Conservation (phyloP, 345 rosid species). For the Brassica carinata region DNA sequence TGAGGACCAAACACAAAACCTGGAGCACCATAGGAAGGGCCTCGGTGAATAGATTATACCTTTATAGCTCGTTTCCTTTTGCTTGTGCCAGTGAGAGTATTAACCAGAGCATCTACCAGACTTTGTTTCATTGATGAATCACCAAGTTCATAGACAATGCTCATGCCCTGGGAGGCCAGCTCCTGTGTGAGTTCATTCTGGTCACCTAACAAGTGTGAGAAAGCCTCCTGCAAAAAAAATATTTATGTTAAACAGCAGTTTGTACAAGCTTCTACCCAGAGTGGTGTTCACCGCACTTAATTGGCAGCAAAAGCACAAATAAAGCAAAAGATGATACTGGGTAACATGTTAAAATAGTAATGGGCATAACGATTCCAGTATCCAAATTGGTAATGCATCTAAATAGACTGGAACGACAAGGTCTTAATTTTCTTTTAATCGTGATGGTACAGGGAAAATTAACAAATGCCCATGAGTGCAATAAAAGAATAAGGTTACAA, state of each 20-base stretch:
- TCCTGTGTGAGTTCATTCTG: conserved; percentile 97
- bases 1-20: conserved; percentile 25
- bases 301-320: neutral
- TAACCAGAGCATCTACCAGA: conserved; percentile 86
- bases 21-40: conserved; percentile 33
- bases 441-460: conserved; percentile 14
- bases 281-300: conserved; percentile 3
- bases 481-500: conserved; percentile 3
- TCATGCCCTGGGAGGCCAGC: conserved; percentile 98
- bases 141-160: conserved; percentile 94
- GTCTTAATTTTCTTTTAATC: conserved; percentile 9
- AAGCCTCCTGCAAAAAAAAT: conserved; percentile 72
- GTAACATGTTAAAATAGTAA: neutral
- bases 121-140: conserved; percentile 82
- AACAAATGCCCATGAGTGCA: neutral
- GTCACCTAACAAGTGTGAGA: conserved; percentile 87
- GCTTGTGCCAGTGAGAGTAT: conserved; percentile 89
- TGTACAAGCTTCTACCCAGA: conserved; percentile 22
- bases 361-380: neutral
- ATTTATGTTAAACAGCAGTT: conserved; percentile 21
- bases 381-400: conserved; percentile 29
- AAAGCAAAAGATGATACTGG: neutral
- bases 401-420: conserved; percentile 15
- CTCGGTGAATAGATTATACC: conserved; percentile 50
- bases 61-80: conserved; percentile 94